phyloP scores from a whole-genome alignment of 345 rosid species.

The Pseudoturritis turrita region DNA sequence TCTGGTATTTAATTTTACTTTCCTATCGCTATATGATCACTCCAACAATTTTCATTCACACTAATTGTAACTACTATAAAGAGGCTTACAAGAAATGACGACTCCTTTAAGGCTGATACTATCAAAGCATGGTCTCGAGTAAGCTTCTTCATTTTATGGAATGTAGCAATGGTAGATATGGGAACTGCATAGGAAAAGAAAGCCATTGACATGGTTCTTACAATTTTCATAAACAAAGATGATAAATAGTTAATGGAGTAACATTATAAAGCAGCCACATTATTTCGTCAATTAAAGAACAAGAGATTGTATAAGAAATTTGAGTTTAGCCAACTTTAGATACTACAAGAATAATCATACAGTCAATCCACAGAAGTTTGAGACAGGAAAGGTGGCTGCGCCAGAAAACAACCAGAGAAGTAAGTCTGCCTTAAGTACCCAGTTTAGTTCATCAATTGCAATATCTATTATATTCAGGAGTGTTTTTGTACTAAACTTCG shows the following conservation, averaged over 20 bases:
- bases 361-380: constrained; percentile 21
- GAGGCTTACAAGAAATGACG: constrained; percentile 64
- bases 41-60: background rate
- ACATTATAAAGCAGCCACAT: background rate
- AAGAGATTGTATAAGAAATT: background rate
- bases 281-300: background rate
- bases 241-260: background rate
- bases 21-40: background rate
- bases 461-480: constrained; percentile 35
- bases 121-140: constrained; percentile 46
- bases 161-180: constrained; percentile 61
- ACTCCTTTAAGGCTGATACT: constrained; percentile 65
- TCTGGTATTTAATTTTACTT: background rate
- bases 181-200: constrained; percentile 55
- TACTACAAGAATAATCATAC: background rate
- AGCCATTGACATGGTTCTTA: background rate
- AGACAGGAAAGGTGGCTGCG: constrained; percentile 38
- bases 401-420: constrained; percentile 39
- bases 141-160: constrained; percentile 79
- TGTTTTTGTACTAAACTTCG: background rate
- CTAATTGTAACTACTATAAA: background rate
- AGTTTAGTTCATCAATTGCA: constrained; percentile 40
- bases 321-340: background rate
- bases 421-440: constrained; percentile 48
- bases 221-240: background rate